Base-by-base conservation (phyloP, 2,329 filamentous ascomycete species). In the Trichoderma semiorbis region DNA sequence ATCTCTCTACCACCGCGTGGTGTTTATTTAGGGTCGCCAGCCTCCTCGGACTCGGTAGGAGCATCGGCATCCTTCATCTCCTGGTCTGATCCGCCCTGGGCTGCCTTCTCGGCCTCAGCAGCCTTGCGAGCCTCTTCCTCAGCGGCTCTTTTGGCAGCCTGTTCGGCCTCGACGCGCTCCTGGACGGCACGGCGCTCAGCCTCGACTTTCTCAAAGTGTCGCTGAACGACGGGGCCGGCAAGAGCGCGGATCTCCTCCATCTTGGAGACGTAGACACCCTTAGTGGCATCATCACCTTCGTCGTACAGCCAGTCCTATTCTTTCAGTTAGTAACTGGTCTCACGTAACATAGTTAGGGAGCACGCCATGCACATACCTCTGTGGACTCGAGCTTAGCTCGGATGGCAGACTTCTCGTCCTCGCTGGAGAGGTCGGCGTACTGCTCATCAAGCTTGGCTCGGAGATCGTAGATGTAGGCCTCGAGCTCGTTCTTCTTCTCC, bases 401-500 rank as follows among this genome's bases (percentile, higher is more conserved):
- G 76, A 98, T 87, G 84, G 92, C 94, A 57, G 90, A 85, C 89
- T 98, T 98, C 89, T 98, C 95, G 62, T 97, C 93, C 6, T 98
- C 95, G 78, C 86, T 96, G 74, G 93, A 92, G 75, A 97, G 94
- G 64, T 97, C 93, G 75, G 94, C 86, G 82, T 97, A 98, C 77
- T 94, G 89, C 78, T 97, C 94, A 76, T 98, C 94, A 67, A 98
- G 89, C 90, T 98, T 98, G 84, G 94, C 94, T 78, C 95, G 93
- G 80, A 97, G 89, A 79, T 98, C 95, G 85, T 99, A 99, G 84
- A 98, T 98, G 85, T 92, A 97, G 28, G 93, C 91, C 88, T 99
- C 96, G 69, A 99, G 93, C 85, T 98, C 95, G 86, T 99, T 99
- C 93, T 98, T 99, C 90, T 97, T 97, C 87, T 98, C 94, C 81